These are phyloP conservation scores for Monosporascus sp. DNA, from an alignment of 2,329 filamentous ascomycete species.

Conservation along the genomic window DNA sequence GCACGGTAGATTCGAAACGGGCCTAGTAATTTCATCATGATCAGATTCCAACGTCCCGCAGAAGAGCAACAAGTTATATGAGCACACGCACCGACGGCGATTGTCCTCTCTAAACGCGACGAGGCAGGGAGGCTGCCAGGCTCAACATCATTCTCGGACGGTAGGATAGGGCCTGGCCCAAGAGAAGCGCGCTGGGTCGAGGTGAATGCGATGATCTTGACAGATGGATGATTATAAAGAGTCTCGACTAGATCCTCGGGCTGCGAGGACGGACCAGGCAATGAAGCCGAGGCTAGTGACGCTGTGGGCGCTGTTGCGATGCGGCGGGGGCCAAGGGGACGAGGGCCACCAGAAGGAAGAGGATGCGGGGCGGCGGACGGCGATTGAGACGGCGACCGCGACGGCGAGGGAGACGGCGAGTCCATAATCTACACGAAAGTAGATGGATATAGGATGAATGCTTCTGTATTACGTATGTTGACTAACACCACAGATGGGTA, in stretches of 20 bases:
- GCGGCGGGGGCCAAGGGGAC: not conserved
- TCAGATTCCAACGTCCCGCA: not conserved
- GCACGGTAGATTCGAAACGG: constrained; percentile 80
- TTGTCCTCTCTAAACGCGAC: constrained; percentile 44
- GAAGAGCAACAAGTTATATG: not conserved
- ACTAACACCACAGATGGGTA: not conserved
- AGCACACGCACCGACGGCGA: constrained; percentile 63
- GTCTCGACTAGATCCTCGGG: constrained; percentile 52
- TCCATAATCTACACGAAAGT: too few relatives aligned
- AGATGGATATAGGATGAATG: too few relatives aligned
- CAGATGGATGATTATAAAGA: constrained; percentile 67
- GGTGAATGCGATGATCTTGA: constrained; percentile 61
- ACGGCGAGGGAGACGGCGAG: too few relatives aligned
- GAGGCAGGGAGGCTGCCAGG: constrained; percentile 23
- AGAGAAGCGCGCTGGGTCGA: constrained; percentile 18
- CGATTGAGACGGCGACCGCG: not conserved
- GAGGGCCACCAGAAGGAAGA: not conserved
- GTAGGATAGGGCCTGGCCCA: constrained; percentile 29
- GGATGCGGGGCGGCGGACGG: not conserved
- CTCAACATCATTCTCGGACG: constrained; percentile 23
- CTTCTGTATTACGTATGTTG: too few relatives aligned
- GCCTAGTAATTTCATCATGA: constrained; percentile 38
- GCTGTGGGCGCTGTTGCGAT: not conserved
- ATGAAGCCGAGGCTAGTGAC: not conserved
- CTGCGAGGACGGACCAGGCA: constrained; percentile 6